Evolutionary conservation across 106 monocot species (phyloP).

Genomic region (Dendrobium huoshanense): DNA sequence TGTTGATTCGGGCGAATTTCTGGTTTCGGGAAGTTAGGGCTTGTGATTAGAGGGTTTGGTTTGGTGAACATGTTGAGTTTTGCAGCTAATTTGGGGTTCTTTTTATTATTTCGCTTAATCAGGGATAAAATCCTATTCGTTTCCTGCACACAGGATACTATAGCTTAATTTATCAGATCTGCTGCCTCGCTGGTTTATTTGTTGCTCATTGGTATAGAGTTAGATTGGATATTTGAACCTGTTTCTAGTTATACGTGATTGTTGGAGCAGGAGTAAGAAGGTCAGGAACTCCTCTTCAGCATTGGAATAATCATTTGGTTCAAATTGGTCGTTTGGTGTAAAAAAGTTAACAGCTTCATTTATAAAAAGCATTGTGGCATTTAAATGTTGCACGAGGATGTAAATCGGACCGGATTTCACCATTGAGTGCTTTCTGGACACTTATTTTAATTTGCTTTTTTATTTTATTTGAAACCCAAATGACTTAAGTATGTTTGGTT

Average conservation of each 20-base stretch:
- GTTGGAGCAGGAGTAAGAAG: neutral
- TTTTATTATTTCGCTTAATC: neutral
- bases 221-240: neutral
- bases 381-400: neutral
- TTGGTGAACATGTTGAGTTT: neutral
- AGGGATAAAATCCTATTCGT: neutral
- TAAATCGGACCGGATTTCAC: too few relatives aligned
- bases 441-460: too few relatives aligned
- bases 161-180: constrained; percentile 1
- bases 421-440: too few relatives aligned
- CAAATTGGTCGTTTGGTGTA: neutral
- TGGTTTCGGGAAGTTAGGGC: neutral
- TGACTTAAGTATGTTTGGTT: too few relatives aligned
- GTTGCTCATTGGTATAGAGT: neutral
- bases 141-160: neutral
- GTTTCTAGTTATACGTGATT: neutral
- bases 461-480: too few relatives aligned
- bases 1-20: neutral
- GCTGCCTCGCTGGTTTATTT: neutral
- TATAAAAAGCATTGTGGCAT: neutral
- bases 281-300: too few relatives aligned
- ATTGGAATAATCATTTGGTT: neutral
- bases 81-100: neutral
- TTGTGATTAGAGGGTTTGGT: neutral
- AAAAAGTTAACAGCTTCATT: neutral